Conservation (phyloP, 768 basidiomycete species). For the Tricholoma flavovirens region DNA sequence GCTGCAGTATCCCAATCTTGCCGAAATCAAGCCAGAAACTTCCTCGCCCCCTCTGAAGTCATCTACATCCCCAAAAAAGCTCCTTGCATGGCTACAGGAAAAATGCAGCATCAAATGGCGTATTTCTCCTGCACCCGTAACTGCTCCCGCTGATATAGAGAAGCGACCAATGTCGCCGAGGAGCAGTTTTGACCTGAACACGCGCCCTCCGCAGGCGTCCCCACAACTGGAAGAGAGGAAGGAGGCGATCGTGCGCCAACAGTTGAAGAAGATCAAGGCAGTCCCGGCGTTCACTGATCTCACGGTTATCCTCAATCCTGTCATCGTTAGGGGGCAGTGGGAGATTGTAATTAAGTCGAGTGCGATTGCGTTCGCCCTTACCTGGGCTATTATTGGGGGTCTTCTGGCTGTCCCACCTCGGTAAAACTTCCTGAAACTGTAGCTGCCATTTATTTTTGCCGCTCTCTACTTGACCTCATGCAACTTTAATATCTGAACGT, state of each 20-base stretch:
- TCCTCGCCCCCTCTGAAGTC: conserved; percentile 13
- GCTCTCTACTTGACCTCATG: not conserved
- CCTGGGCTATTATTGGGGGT: conserved; percentile 34
- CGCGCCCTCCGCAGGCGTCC: conserved; percentile 4
- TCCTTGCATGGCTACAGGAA: conserved; percentile 39
- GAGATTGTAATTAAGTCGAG: conserved; percentile 69
- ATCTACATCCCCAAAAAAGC: conserved; percentile 20
- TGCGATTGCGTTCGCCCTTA: conserved; percentile 39
- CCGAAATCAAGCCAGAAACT: conserved; percentile 16
- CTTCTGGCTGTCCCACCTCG: conserved; percentile 28
- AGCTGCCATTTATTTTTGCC: not conserved
- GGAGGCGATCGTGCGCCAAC: conserved; percentile 27
- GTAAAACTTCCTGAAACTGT: not conserved
- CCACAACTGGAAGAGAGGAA: conserved; percentile 11
- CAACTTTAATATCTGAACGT: not conserved
- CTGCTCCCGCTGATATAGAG: not conserved
- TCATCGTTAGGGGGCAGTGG: conserved; percentile 79
- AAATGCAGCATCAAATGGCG: conserved; percentile 37
- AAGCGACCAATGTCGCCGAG: conserved; percentile 6
- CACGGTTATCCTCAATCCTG: conserved; percentile 62
- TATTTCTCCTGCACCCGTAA: conserved; percentile 1
- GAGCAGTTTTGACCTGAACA: conserved; percentile 9
- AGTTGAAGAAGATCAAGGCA: conserved; percentile 40
- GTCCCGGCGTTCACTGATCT: conserved; percentile 75
- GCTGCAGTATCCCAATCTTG: conserved; percentile 6